A percentile compares a stretch with the other conserved stretches of the same genome.
phyloP scores from a whole-genome alignment of 1,284 basidiomycete species.

The Wolfiporia cocos region DNA sequence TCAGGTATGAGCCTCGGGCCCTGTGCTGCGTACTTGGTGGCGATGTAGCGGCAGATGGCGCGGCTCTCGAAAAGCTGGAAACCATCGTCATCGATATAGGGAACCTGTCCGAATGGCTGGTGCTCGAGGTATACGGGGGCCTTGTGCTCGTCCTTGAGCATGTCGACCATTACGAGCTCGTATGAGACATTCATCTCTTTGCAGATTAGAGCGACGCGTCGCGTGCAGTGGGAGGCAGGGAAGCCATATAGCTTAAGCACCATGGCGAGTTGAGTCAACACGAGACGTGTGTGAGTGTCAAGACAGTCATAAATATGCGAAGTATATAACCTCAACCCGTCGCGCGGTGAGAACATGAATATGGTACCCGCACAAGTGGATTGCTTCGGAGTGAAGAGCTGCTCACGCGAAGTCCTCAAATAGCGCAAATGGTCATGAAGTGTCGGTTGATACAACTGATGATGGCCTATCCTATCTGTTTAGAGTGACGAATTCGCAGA shows the following conservation, averaged over 20 bases:
- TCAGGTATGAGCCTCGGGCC: constrained; percentile 22
- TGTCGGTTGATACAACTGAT: too few relatives aligned
- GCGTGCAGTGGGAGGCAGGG: constrained; percentile 36
- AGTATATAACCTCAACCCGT: not conserved
- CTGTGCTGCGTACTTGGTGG: constrained; percentile 34
- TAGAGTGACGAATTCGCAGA: too few relatives aligned
- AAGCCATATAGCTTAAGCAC: constrained; percentile 44
- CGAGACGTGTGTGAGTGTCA: not conserved
- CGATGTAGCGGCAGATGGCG: constrained; percentile 46
- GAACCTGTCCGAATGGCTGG: constrained; percentile 68
- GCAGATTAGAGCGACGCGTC: constrained; percentile 37
- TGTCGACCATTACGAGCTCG: constrained; percentile 38
- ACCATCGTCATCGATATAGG: constrained; percentile 51
- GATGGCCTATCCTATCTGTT: too few relatives aligned
- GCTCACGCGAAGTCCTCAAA: too few relatives aligned
- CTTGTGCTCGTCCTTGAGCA: constrained; percentile 42
- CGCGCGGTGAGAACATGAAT: too few relatives aligned
- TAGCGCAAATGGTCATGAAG: too few relatives aligned
- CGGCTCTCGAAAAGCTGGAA: constrained; percentile 45
- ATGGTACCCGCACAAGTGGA: too few relatives aligned
- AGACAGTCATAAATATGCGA: not conserved
- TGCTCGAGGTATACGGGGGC: constrained; percentile 32
- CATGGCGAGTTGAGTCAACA: constrained; percentile 27
- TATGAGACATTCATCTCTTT: constrained; percentile 48
- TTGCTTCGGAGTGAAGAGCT: too few relatives aligned